Evolutionary conservation across 768 basidiomycete species (phyloP), one percentile per base, ranked within the genome.

Genomic region (Trametes cinnabarina): DNA sequence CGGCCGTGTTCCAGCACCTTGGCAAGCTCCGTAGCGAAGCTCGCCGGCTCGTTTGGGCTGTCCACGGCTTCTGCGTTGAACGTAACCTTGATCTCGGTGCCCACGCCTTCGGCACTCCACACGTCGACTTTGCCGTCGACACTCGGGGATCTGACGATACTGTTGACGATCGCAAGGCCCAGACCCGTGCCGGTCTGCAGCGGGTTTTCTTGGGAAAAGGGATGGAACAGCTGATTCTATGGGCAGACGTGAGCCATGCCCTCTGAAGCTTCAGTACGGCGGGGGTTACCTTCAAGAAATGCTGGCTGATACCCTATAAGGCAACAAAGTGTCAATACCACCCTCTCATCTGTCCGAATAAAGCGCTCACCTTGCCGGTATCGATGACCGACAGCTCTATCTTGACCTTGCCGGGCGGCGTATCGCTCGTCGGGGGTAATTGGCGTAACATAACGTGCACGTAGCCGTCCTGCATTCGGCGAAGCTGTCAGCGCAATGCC

Each of bases 151-250:
- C 83, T 84, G 35, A 95, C 83, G 62, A 97, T 97, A 64, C 88
- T 92, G 75, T 90, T 93, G 68, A 97, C 95, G 63, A 98, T 97
- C 30, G 95, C 94, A 22, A 97, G 84, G 10, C 95, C 95, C 8
- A 98, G 82, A 5, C 94, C 95, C 1, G 94, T 97, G 1, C 94
- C 94, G 1, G 92, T 86, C 66, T 95, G 93, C 5, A 96, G 71
- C 0, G 94, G 94, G 64, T 96, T 95, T 72, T 97, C 95, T 75
- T 98, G 95, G 0, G 94, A 94, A 74, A 98, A 98, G 0, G 95
- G 95, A 65, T 96, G 95, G 76, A 97, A 98, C 5, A 98, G 78
- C 74, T 95, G 92, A 65, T 97, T 94, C 89, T 90, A 63, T 30
- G 28, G 32, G 22, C 6, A 41, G 15, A 22, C 14, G n/a, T 32